phyloP scores from a whole-genome alignment of 2,329 filamentous ascomycete genomes.

The Parastagonospora nodorum region DNA sequence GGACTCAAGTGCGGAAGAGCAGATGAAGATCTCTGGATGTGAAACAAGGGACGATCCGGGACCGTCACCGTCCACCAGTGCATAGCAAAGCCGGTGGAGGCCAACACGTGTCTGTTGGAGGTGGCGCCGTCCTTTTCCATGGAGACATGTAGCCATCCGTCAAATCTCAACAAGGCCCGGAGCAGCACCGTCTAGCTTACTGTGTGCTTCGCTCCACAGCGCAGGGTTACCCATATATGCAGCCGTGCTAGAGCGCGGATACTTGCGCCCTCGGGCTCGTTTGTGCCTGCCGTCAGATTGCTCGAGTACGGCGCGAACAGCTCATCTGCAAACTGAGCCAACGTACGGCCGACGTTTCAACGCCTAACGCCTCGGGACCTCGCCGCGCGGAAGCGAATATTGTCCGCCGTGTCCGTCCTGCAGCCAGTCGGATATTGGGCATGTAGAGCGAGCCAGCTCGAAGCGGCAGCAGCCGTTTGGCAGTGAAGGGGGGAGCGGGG shows the following conservation, averaged over 20 bases:
- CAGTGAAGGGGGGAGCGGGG: too few species aligned
- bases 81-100: too few species aligned
- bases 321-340: conserved; percentile 7
- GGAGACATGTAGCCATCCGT: background rate
- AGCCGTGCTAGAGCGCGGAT: background rate
- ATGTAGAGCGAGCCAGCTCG: background rate
- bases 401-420: conserved; percentile 18
- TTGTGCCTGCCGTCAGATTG: too few species aligned
- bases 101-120: too few species aligned
- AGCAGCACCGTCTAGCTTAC: too few species aligned
- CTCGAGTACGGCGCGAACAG: too few species aligned
- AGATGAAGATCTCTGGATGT: background rate
- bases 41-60: conserved; percentile 2
- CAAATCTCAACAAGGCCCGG: background rate
- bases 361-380: conserved; percentile 20
- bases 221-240: conserved; percentile 2
- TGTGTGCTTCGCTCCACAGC: too few species aligned
- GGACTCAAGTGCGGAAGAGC: background rate
- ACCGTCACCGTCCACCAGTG: background rate
- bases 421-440: conserved; percentile 16
- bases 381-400: conserved; percentile 26
- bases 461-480: too few species aligned
- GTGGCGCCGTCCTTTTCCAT: too few species aligned
- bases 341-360: conserved; percentile 43
- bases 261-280: background rate